These are phyloP conservation scores for Phylloporus arenicola DNA, from an alignment of 768 basidiomycete species.

Conservation along the genomic window DNA sequence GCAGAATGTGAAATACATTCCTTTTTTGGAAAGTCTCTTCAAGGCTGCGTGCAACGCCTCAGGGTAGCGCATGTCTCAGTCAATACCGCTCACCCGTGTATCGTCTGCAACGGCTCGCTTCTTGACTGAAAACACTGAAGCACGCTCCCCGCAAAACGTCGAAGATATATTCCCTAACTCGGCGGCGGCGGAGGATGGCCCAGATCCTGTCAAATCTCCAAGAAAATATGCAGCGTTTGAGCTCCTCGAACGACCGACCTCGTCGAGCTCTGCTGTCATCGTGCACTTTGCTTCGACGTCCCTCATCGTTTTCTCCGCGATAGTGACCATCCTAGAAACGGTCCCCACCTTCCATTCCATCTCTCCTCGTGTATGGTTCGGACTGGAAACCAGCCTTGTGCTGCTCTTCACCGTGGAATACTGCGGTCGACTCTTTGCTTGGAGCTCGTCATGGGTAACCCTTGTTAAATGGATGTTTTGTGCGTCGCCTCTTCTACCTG, in stretches of 20 bases:
- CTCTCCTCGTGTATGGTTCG: constrained; percentile 74
- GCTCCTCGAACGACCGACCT: constrained; percentile 76
- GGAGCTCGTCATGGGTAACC: constrained; percentile 60
- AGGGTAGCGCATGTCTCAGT: constrained; percentile 22
- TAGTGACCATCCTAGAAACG: constrained; percentile 76
- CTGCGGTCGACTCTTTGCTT: constrained; percentile 64
- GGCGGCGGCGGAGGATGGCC: constrained; percentile 31
- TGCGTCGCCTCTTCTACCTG: constrained; percentile 28
- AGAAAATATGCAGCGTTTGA: constrained; percentile 66
- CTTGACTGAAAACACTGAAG: constrained; percentile 38
- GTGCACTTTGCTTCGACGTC: constrained; percentile 66
- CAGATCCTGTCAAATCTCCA: constrained; percentile 26
- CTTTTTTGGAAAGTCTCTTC: background rate
- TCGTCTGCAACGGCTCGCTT: constrained; percentile 31
- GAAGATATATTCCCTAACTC: constrained; percentile 38
- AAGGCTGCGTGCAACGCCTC: too few species aligned
- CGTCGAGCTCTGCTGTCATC: constrained; percentile 69
- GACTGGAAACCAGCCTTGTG: constrained; percentile 79
- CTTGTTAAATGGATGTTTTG: constrained; percentile 66
- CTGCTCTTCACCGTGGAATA: constrained; percentile 87
- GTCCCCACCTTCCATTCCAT: constrained; percentile 71
- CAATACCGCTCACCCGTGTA: constrained; percentile 27
- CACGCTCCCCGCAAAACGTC: constrained; percentile 31
- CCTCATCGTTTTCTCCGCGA: constrained; percentile 67
- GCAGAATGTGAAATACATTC: constrained; percentile 1